A percentile compares a stretch with the other conserved stretches of the same genome.
These are phyloP conservation scores for Coniochaeta sp. DNA, from an alignment of 2,329 filamentous ascomycete species.

Conservation along the genomic window DNA sequence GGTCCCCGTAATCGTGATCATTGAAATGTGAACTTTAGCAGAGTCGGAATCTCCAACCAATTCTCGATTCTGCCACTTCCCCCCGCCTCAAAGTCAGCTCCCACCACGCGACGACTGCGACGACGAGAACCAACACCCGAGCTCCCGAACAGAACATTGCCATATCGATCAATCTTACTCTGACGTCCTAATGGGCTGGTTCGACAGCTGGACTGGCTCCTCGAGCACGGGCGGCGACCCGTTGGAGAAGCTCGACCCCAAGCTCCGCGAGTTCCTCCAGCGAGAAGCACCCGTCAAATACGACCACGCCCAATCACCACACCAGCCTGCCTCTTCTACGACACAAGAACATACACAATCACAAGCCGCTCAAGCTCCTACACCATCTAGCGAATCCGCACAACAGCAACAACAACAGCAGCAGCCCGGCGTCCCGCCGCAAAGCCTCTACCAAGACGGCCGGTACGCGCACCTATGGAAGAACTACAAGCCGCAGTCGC, in stretches of 20 bases:
- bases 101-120: neutral
- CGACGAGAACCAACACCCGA: neutral
- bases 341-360: constrained; percentile 11
- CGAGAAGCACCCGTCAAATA: constrained; percentile 74
- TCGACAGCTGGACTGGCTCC: constrained; percentile 43
- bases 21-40: neutral
- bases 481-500: constrained; percentile 68
- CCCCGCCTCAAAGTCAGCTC: neutral
- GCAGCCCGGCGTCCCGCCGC: constrained; percentile 31
- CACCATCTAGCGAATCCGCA: constrained; percentile 8
- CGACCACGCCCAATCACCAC: constrained; percentile 19
- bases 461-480: constrained; percentile 84
- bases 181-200: constrained; percentile 45
- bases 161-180: neutral
- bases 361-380: constrained; percentile 8
- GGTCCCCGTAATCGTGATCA: neutral
- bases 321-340: neutral
- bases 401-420: constrained; percentile 5
- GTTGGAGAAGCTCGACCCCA: constrained; percentile 70
- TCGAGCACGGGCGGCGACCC: constrained; percentile 50
- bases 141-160: neutral
- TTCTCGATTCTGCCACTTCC: constrained; percentile 1
- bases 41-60: neutral
- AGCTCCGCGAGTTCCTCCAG: constrained; percentile 76
- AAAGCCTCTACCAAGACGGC: constrained; percentile 53